Percentiles rank a stretch among this genome's conserved stretches.
Conservation (phyloP, 2,329 filamentous ascomycete genomes). For the Fusarium praegraminearum region DNA sequence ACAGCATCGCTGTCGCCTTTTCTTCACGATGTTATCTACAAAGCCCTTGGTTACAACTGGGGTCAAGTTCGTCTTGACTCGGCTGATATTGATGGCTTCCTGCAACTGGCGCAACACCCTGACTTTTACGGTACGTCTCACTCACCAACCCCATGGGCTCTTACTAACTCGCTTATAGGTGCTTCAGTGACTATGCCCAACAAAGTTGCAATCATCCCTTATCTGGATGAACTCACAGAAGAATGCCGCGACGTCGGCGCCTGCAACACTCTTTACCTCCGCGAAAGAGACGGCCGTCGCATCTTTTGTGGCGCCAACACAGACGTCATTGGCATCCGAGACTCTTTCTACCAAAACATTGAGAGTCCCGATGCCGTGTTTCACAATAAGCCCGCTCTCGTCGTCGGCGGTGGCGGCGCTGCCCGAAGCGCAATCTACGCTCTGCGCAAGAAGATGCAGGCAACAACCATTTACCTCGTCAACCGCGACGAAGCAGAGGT, state of each 20-base stretch:
- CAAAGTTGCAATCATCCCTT: slow-evolving; percentile 80
- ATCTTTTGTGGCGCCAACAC: slow-evolving; percentile 81
- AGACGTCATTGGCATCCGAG: slow-evolving; percentile 81
- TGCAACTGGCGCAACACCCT: slow-evolving; percentile 65
- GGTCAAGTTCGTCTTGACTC: slow-evolving; percentile 66
- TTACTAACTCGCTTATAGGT: slow-evolving; percentile 54
- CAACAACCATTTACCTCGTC: slow-evolving; percentile 78
- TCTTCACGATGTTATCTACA: slow-evolving; percentile 66
- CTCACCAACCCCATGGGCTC: background rate
- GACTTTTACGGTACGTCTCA: slow-evolving; percentile 70
- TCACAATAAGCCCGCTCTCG: slow-evolving; percentile 73
- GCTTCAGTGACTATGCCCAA: slow-evolving; percentile 86
- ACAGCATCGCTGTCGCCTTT: slow-evolving; percentile 66
- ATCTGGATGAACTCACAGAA: slow-evolving; percentile 78
- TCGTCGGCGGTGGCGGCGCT: slow-evolving; percentile 83
- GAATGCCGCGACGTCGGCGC: slow-evolving; percentile 81
- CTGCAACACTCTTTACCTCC: slow-evolving; percentile 82
- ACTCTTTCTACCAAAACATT: slow-evolving; percentile 73
- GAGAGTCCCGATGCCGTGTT: slow-evolving; percentile 59
- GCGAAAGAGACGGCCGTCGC: slow-evolving; percentile 61
- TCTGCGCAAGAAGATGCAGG: slow-evolving; percentile 75
- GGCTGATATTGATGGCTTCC: slow-evolving; percentile 61
- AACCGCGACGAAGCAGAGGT: slow-evolving; percentile 79
- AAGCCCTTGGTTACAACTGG: slow-evolving; percentile 63
- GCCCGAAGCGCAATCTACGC: slow-evolving; percentile 84